Conservation (phyloP, 257 asterid genomes). For the Solanum chaucha region DNA sequence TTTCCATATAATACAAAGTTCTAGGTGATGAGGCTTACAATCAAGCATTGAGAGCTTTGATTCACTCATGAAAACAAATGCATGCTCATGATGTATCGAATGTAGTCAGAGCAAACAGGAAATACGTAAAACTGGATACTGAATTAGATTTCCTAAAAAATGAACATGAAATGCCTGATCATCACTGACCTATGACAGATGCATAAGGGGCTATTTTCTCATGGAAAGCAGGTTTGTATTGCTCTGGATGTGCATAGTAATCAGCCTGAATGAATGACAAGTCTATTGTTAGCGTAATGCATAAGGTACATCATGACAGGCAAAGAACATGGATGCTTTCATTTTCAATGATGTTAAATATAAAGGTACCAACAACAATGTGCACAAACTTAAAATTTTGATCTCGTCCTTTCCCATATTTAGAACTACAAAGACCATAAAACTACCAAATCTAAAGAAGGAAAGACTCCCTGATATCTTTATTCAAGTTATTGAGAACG, state of each 20-base stretch:
- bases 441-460: not conserved
- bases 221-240: conserved; percentile 66
- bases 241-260: conserved; percentile 90
- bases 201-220: conserved; percentile 81
- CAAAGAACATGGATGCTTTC: not conserved
- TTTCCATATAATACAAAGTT: not conserved
- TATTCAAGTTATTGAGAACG: not conserved
- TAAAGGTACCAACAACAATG: not conserved
- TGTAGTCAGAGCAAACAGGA: not conserved
- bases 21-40: not conserved
- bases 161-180: not conserved
- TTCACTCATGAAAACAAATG: not conserved
- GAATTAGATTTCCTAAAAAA: not conserved
- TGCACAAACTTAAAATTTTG: not conserved
- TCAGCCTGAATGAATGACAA: conserved; percentile 48
- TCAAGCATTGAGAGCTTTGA: not conserved
- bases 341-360: not conserved
- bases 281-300: not conserved
- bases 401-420: not conserved
- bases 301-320: not conserved
- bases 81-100: not conserved
- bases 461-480: not conserved
- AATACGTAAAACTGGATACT: not conserved
- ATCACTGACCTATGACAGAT: conserved; percentile 71
- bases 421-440: not conserved